These are phyloP conservation scores for Colletotrichum lindemuthianum DNA, from an alignment of 2,329 filamentous ascomycete genomes.

Conservation along the genomic window DNA sequence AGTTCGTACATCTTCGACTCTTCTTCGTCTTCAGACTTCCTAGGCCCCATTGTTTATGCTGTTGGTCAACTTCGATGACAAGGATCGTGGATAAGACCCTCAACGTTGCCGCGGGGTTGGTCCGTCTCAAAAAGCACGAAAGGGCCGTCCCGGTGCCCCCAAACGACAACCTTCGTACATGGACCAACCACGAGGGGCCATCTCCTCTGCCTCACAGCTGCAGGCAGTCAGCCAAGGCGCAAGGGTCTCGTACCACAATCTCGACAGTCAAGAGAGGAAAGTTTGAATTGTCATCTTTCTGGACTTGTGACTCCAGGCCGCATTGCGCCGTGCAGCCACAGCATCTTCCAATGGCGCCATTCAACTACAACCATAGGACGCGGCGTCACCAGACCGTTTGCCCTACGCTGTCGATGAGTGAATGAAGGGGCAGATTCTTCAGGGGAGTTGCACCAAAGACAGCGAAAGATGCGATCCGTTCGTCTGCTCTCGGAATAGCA, in stretches of 20 bases:
- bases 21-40: not conserved
- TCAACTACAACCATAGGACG: no score
- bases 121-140: not conserved
- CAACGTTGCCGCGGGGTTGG: not conserved
- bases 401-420: no score
- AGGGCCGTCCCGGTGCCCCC: slow-evolving; percentile 17
- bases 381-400: no score
- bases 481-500: no score
- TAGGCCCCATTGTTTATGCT: not conserved
- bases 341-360: no score
- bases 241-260: no score
- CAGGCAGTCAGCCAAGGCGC: slow-evolving; percentile 1
- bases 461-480: slow-evolving; percentile 3
- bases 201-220: not conserved
- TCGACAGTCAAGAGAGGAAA: no score
- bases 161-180: slow-evolving; percentile 14
- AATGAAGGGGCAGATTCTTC: no score
- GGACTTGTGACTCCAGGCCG: no score
- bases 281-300: no score
- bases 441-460: not conserved
- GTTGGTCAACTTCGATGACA: slow-evolving; percentile 8
- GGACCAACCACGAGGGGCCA: slow-evolving; percentile 14
- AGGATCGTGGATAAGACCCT: not conserved
- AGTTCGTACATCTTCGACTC: not conserved
- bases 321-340: no score